Evolutionary conservation across 2,329 filamentous ascomycete species (phyloP), one percentile per base, ranked within the genome.

Genomic region (Cladosporium sp.): DNA sequence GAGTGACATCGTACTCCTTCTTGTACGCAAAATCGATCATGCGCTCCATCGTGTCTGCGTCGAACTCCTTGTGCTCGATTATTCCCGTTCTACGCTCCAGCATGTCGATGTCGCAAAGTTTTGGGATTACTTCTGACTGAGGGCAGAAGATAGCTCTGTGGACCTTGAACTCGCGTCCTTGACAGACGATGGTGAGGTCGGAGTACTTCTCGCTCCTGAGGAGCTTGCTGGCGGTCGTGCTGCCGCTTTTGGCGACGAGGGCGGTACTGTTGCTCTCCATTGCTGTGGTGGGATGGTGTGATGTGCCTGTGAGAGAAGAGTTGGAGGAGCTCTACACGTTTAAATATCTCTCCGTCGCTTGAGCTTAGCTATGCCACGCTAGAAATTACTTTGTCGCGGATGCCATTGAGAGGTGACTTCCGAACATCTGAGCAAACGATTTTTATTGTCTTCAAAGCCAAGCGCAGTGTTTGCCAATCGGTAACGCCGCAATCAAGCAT

Each of bases 111-210:
- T 68, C 65, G 31, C 59, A 67, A 1, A 23, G 37, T 12, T 14
- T 56, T 1, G 62, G 52, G 11, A 71, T 53, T 1, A 67, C 59
- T n/a, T 50, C 33, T 7, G 68, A 70, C n/a, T 62, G 63, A 14
- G 62, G 56, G 52, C 6, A 72, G 18, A 70, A 35, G 28, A 72
- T 52, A 21, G 53, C 57, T 29, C 65, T 72, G 67, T 71, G 68
- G 3, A 70, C 68, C 6, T 66, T 65, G 63, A 67, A 67, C 3
- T 49, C 23, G 23, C 57, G 50, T 14, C 65, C 67, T 5, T 65
- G 57, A 53, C 69, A 70, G 11, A 11, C 23, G 35, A 69, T 66
- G 14, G 50, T 59, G 11, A 71, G 60, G 55, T 70, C 70, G 18
- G 68, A 66, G 56, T 62, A 53, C 33, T 62, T 37, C 18, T 18